These are phyloP conservation scores for Globisporangium sylvaticum DNA, from an alignment of 352 stramenopile species.

Conservation along the genomic window DNA sequence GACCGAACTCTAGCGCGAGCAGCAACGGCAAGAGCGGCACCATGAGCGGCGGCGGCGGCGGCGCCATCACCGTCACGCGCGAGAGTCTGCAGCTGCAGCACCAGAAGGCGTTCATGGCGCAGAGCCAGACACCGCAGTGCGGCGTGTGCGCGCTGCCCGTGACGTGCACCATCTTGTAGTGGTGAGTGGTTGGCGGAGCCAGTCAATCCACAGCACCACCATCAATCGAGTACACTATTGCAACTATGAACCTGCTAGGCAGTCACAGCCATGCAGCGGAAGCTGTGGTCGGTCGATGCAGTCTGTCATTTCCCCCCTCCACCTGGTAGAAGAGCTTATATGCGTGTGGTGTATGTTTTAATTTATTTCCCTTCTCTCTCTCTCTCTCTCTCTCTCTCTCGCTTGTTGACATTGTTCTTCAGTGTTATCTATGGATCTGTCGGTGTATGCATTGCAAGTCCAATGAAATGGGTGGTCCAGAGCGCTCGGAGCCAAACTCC, in stretches of 20 bases:
- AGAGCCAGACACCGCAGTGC: slow-evolving; percentile 64
- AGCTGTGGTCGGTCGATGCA: neutral
- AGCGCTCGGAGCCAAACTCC: neutral
- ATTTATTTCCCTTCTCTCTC: neutral
- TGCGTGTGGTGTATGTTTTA: neutral
- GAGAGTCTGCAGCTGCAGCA: slow-evolving; percentile 84
- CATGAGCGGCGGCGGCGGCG: slow-evolving; percentile 19
- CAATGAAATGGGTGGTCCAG: neutral
- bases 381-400: neutral
- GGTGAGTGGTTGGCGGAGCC: neutral
- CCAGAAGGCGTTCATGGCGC: slow-evolving; percentile 75
- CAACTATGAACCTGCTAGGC: neutral
- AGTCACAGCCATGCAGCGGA: neutral
- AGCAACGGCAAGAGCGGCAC: slow-evolving; percentile 14
- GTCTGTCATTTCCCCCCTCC: neutral
- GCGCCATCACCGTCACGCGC: slow-evolving; percentile 65
- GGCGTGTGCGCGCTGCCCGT: slow-evolving; percentile 37
- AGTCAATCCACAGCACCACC: neutral
- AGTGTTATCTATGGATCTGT: neutral
- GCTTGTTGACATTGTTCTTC: neutral
- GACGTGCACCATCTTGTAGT: slow-evolving; percentile 60
- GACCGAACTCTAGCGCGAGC: slow-evolving; percentile 14
- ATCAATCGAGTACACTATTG: neutral
- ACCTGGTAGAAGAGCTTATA: neutral
- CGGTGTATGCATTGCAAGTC: neutral